Conservation (phyloP, 495 filamentous ascomycete species). For the Penicillium lividum region DNA sequence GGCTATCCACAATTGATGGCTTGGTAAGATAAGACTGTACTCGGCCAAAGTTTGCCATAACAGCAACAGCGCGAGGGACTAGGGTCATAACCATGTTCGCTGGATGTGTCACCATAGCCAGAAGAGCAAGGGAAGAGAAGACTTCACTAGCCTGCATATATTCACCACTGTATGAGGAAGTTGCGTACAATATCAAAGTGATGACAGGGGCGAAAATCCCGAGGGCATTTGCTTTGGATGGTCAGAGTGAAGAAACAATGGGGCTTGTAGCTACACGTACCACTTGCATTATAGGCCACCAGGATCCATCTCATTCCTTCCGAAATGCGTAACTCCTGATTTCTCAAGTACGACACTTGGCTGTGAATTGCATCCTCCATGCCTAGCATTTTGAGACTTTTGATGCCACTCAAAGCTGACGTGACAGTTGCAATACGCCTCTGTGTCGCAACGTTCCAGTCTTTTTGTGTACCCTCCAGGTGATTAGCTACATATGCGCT, state of each 20-base stretch:
- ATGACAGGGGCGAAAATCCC: background rate
- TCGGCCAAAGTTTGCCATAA: conserved; percentile 48
- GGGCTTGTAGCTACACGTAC: conserved; percentile 24
- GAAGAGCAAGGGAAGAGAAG: conserved; percentile 54
- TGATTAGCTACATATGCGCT: conserved; percentile 30
- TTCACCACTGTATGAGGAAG: background rate
- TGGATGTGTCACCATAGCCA: conserved; percentile 50
- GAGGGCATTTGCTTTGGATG: background rate
- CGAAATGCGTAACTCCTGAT: conserved; percentile 46
- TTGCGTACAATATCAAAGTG: background rate
- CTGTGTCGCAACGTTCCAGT: conserved; percentile 55
- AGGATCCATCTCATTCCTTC: conserved; percentile 41
- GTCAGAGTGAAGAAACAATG: background rate
- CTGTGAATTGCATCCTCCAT: conserved; percentile 40
- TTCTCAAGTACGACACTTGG: conserved; percentile 27
- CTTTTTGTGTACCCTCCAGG: conserved; percentile 27
- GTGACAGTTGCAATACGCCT: conserved; percentile 49
- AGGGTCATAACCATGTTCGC: conserved; percentile 46
- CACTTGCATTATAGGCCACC: conserved; percentile 43
- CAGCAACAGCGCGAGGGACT: conserved; percentile 33
- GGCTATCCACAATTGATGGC: conserved; percentile 9
- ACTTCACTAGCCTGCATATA: conserved; percentile 40
- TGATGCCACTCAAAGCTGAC: conserved; percentile 50
- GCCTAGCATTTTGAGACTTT: conserved; percentile 59
- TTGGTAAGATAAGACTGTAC: conserved; percentile 49